Base-by-base conservation (phyloP, 2,329 filamentous ascomycete genomes). In the Hypoxylon sp. region DNA sequence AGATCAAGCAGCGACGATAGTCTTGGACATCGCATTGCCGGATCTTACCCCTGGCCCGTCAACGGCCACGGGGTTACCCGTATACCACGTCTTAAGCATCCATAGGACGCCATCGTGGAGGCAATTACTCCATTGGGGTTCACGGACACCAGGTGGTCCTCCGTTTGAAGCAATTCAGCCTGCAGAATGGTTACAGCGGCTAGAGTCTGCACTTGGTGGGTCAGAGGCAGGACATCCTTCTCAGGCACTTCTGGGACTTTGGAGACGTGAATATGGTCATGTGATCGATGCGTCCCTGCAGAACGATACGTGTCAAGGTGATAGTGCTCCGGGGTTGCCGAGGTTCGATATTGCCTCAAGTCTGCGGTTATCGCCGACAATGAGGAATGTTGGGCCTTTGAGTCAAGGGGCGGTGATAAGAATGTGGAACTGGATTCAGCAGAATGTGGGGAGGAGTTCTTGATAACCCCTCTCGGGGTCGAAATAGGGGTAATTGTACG, bases 31-130 rank as follows among this genome's bases (percentile, higher is more conserved):
- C 53, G 66, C 68, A 1, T 62, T 76, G 27, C 17, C 44, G 11
- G 50, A 20, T 22, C 22, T 14, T n/a, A 10, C 6, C 6, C 5
- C 31, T n/a, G 13, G 70, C 71, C 37, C 72, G 73, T n/a, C 33
- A 20, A 11, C 58, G 58, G 50, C 30, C 40, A 35, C 77, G 76
- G 53, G 74, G 65, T n/a, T 78, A 74, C 55, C 67, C 0, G 81
- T 88, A 3, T 84, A 82, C 64, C 85, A 88, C 73, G 77, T 88
- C 2, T 70, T 87, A 30, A 88, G 86, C 66, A 79, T 82, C 30
- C 78, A 84, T 64, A 75, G 63, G 7, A 72, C 71, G 6, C 82
- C 83, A 3, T 81, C 73, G 1, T 87, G 84, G 85, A 74, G 68
- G 0, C 77, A 83, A 54, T 77, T 88, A 72, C 75, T 87, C n/a